Conservation (phyloP, 371 early-diverging fungal species). For the Zychaea mexicana region DNA sequence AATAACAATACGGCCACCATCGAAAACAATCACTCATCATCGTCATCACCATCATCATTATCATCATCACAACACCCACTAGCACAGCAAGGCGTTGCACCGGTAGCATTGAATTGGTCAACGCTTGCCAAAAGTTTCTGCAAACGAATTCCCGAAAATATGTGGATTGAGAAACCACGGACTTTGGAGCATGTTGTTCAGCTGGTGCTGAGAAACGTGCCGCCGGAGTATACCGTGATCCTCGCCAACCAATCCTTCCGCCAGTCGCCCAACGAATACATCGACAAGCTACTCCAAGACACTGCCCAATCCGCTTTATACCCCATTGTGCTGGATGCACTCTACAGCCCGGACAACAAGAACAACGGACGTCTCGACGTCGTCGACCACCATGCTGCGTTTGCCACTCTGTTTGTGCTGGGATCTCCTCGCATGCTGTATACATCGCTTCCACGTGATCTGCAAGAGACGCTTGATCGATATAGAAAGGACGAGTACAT, state of each 20-base stretch:
- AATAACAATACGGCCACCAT: neutral
- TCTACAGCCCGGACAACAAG: constrained; percentile 33
- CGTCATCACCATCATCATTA: neutral
- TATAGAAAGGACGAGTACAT: constrained; percentile 21
- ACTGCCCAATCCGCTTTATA: constrained; percentile 46
- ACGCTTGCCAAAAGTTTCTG: constrained; percentile 51
- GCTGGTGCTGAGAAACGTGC: constrained; percentile 49
- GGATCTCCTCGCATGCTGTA: constrained; percentile 36
- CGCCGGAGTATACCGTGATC: constrained; percentile 45
- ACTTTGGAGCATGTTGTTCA: constrained; percentile 46
- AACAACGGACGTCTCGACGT: constrained; percentile 4
- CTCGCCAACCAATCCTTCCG: constrained; percentile 42
- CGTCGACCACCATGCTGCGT: constrained; percentile 30
- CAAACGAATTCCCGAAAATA: constrained; percentile 51
- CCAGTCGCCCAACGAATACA: constrained; percentile 32
- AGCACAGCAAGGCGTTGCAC: neutral
- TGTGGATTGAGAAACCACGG: constrained; percentile 53
- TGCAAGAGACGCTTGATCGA: constrained; percentile 21
- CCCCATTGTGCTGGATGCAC: constrained; percentile 40
- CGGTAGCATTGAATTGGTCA: constrained; percentile 45
- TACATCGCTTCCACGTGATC: constrained; percentile 32
- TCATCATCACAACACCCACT: neutral
- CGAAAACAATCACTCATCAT: too few species aligned
- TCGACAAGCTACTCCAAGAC: constrained; percentile 39
- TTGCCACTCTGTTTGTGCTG: constrained; percentile 31